phyloP scores from a whole-genome alignment of 2,329 filamentous ascomycete genomes.

The Venturiaceae sp. region DNA sequence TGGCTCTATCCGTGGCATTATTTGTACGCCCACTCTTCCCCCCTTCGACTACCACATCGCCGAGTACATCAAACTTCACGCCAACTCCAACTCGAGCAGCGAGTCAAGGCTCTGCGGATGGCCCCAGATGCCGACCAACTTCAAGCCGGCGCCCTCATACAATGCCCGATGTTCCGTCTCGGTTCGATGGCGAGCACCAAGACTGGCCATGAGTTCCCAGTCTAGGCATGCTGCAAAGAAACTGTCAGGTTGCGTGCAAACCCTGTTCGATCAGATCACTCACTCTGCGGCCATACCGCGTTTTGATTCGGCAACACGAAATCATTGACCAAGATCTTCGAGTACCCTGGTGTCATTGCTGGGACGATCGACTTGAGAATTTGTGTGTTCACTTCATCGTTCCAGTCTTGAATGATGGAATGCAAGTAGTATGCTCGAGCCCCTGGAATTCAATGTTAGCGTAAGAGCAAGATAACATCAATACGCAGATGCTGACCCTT shows the following conservation, averaged over 20 bases:
- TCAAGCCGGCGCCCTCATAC: slow-evolving; percentile 19
- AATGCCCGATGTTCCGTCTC: slow-evolving; percentile 24
- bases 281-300: slow-evolving; percentile 24
- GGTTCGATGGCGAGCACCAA: slow-evolving; percentile 27
- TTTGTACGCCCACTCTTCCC: too few relatives aligned
- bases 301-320: not conserved
- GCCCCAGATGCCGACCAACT: slow-evolving; percentile 24
- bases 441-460: slow-evolving; percentile 2
- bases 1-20: too few relatives aligned
- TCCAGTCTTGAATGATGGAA: slow-evolving; percentile 24
- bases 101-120: not conserved
- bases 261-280: not conserved
- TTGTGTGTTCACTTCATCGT: not conserved
- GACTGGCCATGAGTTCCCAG: slow-evolving; percentile 25
- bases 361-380: not conserved
- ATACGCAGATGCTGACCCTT: not conserved
- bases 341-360: not conserved
- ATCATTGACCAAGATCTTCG: not conserved
- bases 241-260: not conserved
- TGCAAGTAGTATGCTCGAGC: slow-evolving; percentile 22
- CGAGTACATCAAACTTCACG: too few relatives aligned
- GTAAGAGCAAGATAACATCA: too few relatives aligned
- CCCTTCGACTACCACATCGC: too few relatives aligned
- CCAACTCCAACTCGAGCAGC: slow-evolving; percentile 12
- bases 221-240: slow-evolving; percentile 17